phyloP scores from a whole-genome alignment of 1,284 basidiomycete species.

The Erythrobasidium hasegawianum region DNA sequence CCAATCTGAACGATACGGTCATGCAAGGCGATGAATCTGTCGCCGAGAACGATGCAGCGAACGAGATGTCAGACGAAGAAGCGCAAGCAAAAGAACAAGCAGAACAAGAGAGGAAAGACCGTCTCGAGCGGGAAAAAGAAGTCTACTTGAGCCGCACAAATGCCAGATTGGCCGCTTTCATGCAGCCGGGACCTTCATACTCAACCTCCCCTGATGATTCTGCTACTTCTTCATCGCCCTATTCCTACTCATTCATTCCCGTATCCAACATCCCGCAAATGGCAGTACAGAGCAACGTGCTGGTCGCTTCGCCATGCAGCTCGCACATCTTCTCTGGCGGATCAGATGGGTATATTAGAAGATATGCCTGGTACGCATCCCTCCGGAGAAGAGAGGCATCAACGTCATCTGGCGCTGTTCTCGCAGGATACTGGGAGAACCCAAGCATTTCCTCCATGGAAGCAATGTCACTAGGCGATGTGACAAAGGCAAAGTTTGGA shows the following conservation, averaged over 20 bases:
- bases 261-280: constrained; percentile 39
- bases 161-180: background rate
- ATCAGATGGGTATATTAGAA: constrained; percentile 42
- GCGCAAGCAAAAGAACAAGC: background rate
- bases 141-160: background rate
- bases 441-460: constrained; percentile 27
- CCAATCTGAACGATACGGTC: background rate
- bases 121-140: no score
- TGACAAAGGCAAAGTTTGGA: constrained; percentile 18
- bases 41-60: background rate
- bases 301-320: constrained; percentile 39
- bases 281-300: constrained; percentile 35
- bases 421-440: constrained; percentile 44
- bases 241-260: constrained; percentile 29
- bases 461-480: constrained; percentile 16
- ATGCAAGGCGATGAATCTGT: background rate
- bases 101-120: background rate
- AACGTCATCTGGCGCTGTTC: constrained; percentile 25
- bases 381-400: constrained; percentile 1
- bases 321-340: constrained; percentile 42
- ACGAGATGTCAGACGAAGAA: background rate
- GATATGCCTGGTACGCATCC: constrained; percentile 39
- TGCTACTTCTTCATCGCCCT: background rate
- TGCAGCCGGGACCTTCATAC: background rate
- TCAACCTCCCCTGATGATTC: background rate